Base-by-base conservation (phyloP, 2,329 filamentous ascomycete genomes). In the Colletotrichum cordylinicola region DNA sequence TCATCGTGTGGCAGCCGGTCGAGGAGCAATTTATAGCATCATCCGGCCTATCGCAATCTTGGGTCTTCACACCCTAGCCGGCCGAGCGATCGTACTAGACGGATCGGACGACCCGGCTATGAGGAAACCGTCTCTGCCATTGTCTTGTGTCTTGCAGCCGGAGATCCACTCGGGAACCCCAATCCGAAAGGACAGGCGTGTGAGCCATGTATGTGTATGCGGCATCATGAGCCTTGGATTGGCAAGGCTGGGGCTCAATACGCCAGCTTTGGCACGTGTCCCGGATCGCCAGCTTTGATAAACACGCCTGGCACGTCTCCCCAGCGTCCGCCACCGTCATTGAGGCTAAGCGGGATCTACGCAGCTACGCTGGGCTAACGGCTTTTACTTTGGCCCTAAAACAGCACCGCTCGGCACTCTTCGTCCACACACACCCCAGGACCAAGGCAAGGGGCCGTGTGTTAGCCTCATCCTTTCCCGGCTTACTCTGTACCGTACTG, bases 391-490 rank as follows among this genome's bases (percentile, higher is more conserved):
- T 39, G 62, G 70, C 18, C 37, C 74, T 74, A 74, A 68, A 69
- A 52, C 70, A 68, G 64, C 74, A 76, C 39, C 74, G 74, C 74
- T 76, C 74, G 74, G 74, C 74, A 64, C 70, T 72, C 35, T 37
- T 70, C 56, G 67, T 62, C 61, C 56, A 39, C 31, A 68, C 33
- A 39, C 61, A 9, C 61, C 33, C 21, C 35, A 43, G 10, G 18
- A 33, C 58, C 58, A 61, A 61, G 12, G 33, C 74, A 69, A 60
- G 43, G 74, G 74, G 64, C 74, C 74, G 74, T 73, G 74, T 62
- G 70, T 76, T 58, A 73, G 70, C 70, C 64, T 76, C 70, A 68
- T 74, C 74, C 70, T 65, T 48, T 48, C 15, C 52, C 27, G 27
- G 35, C 16, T 43, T 27, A 31, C 33, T 21, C 6, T 66, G 43